These are phyloP conservation scores for Nothopassalora personata DNA, from an alignment of 2,329 filamentous ascomycete species.

Conservation along the genomic window DNA sequence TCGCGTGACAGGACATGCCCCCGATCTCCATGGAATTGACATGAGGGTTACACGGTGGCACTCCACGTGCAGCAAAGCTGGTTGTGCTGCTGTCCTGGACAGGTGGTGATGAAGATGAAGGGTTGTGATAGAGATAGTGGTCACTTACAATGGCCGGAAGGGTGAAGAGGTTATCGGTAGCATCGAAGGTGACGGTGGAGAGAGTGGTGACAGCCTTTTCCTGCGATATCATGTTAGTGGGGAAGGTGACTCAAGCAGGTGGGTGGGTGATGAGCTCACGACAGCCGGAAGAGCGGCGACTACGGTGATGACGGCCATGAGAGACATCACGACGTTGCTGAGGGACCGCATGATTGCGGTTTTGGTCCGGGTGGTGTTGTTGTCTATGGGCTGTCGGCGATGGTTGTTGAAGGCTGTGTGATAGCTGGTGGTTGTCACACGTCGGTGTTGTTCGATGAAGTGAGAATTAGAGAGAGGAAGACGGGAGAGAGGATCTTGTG, in stretches of 20 bases:
- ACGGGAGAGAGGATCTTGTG: not conserved
- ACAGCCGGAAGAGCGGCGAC: not conserved
- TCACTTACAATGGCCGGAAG: not conserved
- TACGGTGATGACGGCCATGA: not conserved
- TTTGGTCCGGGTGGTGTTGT: not conserved
- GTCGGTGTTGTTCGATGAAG: not conserved
- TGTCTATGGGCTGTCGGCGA: not conserved
- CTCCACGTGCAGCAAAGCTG: not conserved
- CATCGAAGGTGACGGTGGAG: not conserved
- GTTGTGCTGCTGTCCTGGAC: not conserved
- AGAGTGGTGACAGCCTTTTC: not conserved
- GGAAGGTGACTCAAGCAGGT: not conserved
- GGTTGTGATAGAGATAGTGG: not conserved
- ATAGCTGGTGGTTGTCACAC: not conserved
- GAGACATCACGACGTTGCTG: not conserved
- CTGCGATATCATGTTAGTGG: not conserved
- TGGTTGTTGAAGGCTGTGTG: not conserved
- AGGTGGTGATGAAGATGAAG: not conserved
- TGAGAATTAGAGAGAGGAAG: not conserved
- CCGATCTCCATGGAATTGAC: not conserved
- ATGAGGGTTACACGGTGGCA: not conserved
- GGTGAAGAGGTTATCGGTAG: not conserved
- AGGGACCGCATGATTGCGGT: not conserved
- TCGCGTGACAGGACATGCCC: not conserved
- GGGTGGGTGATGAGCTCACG: not conserved